Percentiles rank a stretch among this genome's conserved stretches.
Conservation (phyloP, 495 filamentous ascomycete genomes). For the Thermochaetoides thermophila region DNA sequence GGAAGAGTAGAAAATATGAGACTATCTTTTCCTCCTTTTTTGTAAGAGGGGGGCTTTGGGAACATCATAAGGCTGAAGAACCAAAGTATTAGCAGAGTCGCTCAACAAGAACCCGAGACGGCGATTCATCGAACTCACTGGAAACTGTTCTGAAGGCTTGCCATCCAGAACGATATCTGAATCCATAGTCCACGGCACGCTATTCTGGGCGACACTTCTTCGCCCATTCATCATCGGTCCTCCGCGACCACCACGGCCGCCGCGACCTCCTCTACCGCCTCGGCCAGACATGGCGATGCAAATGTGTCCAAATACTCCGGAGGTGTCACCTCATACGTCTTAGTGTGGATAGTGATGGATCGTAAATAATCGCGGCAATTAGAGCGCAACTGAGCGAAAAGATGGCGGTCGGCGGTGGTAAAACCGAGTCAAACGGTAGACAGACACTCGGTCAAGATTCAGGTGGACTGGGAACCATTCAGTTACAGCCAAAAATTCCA, state of each 20-base stretch:
- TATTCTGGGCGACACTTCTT: conserved; percentile 11
- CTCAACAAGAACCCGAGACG: too few species aligned
- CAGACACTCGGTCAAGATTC: not conserved
- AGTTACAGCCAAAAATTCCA: conserved; percentile 1
- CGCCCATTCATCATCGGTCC: conserved; percentile 11
- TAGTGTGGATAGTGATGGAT: not conserved
- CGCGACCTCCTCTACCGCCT: conserved; percentile 22
- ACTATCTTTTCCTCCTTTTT: conserved; percentile 28
- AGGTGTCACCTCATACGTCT: conserved; percentile 1
- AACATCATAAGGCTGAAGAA: conserved; percentile 29
- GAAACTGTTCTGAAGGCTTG: conserved; percentile 29
- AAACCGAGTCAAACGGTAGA: not conserved
- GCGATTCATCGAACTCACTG: conserved; percentile 12
- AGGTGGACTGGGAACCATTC: not conserved
- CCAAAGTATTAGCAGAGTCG: too few species aligned
- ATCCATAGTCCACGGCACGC: conserved; percentile 22
- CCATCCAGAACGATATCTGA: conserved; percentile 19
- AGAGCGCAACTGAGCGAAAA: not conserved
- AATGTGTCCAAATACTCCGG: too few species aligned
- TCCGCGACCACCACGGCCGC: conserved; percentile 20
- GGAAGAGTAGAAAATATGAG: conserved; percentile 31
- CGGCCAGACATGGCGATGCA: conserved; percentile 17
- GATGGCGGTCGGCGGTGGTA: too few species aligned
- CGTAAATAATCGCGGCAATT: too few species aligned
- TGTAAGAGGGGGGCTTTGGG: conserved; percentile 24